Evolutionary conservation across 768 basidiomycete species (phyloP).

Genomic region (Tubosaeta sp.): DNA sequence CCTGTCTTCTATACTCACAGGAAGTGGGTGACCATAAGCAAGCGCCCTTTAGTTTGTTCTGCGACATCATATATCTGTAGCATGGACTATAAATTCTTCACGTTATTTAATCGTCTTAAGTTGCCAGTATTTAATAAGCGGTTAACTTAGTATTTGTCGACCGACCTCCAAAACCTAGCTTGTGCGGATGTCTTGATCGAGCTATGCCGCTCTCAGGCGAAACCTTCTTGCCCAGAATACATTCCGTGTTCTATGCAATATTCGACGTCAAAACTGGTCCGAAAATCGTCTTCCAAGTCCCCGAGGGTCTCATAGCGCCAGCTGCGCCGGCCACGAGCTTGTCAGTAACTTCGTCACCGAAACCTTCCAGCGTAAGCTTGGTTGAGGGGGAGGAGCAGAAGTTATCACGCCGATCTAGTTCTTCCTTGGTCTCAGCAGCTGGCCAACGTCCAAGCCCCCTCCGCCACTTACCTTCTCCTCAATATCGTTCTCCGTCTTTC

Average conservation of each 20-base stretch:
- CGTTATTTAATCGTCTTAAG: not conserved
- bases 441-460: constrained; percentile 42
- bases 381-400: constrained; percentile 34
- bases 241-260: constrained; percentile 90
- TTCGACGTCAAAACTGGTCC: constrained; percentile 87
- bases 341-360: constrained; percentile 33
- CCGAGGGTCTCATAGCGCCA: constrained; percentile 77
- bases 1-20: constrained; percentile 15
- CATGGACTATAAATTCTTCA: constrained; percentile 15
- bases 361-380: constrained; percentile 28
- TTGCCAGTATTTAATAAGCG: no score
- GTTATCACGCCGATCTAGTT: constrained; percentile 49
- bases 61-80: constrained; percentile 12
- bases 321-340: constrained; percentile 29
- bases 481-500: constrained; percentile 47
- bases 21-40: not conserved
- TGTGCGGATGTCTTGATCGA: no score
- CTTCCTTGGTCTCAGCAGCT: constrained; percentile 45
- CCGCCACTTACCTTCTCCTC: constrained; percentile 38
- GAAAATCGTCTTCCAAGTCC: constrained; percentile 90
- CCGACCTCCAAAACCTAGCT: no score
- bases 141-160: no score
- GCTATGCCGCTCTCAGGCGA: constrained; percentile 50
- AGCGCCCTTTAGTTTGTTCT: not conserved
- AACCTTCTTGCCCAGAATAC: constrained; percentile 74